Conservation (phyloP, 352 stramenopile genomes). For the Blastocystis sp. region DNA sequence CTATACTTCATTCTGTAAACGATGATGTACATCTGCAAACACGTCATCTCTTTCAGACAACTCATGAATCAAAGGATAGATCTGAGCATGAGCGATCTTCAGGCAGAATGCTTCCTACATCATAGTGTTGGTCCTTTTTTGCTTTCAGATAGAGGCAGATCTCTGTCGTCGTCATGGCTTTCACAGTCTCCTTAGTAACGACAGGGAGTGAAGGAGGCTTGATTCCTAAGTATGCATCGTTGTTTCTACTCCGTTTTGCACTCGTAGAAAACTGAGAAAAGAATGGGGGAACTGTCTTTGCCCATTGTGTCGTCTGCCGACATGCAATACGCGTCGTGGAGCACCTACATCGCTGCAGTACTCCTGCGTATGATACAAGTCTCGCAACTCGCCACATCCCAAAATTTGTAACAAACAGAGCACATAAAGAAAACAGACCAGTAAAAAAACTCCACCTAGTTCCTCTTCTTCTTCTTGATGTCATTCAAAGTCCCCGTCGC, state of each 20-base stretch:
- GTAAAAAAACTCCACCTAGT: constrained; percentile 17
- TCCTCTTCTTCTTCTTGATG: constrained; percentile 46
- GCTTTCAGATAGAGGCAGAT: constrained; percentile 53
- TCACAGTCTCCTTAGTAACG: not conserved
- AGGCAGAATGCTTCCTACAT: not conserved
- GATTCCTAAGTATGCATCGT: not conserved
- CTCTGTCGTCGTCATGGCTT: not conserved
- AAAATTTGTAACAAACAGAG: not conserved
- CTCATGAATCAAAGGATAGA: constrained; percentile 38
- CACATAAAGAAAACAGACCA: constrained; percentile 35
- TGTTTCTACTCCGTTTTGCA: not conserved
- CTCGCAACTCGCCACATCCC: not conserved
- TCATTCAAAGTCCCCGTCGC: constrained; percentile 49
- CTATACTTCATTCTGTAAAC: not conserved
- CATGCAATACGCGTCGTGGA: not conserved
- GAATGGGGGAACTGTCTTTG: not conserved
- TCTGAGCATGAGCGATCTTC: not conserved
- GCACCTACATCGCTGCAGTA: not conserved
- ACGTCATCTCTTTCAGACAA: constrained; percentile 6
- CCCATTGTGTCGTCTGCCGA: not conserved
- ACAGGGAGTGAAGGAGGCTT: not conserved
- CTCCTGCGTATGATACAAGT: not conserved
- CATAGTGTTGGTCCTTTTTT: not conserved
- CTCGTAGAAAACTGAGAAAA: not conserved
- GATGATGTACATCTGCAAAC: not conserved